Evolutionary conservation across 1,284 basidiomycete genomes (phyloP).

Genomic region (Earliella scabrosa): DNA sequence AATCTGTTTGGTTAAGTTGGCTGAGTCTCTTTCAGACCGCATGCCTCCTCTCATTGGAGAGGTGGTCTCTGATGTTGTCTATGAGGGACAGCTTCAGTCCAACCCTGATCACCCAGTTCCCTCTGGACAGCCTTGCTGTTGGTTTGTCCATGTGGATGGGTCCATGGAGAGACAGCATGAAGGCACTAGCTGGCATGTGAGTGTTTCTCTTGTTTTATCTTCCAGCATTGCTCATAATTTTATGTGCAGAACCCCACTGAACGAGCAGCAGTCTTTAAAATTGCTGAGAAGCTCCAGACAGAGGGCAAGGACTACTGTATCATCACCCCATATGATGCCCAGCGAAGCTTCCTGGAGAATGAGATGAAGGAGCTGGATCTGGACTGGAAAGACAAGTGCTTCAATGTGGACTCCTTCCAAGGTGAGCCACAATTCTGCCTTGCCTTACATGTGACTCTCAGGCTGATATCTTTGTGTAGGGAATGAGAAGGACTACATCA

Average conservation of each 20-base stretch:
- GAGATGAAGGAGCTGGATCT: constrained; percentile 41
- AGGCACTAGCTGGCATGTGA: constrained; percentile 51
- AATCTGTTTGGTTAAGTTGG: constrained; percentile 2
- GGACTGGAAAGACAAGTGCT: constrained; percentile 47
- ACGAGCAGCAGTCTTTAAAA: constrained; percentile 41
- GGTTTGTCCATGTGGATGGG: constrained; percentile 50
- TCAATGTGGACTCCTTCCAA: constrained; percentile 56
- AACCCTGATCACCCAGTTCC: constrained; percentile 38
- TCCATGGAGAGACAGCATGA: constrained; percentile 44
- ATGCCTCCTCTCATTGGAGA: constrained; percentile 80
- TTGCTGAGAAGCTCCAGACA: constrained; percentile 48
- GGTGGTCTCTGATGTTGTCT: constrained; percentile 69
- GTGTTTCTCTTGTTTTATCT: constrained; percentile 12
- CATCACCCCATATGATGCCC: constrained; percentile 62
- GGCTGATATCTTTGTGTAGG: constrained; percentile 29
- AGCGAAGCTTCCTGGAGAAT: constrained; percentile 48
- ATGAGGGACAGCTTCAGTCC: constrained; percentile 50
- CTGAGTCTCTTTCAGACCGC: constrained; percentile 51
- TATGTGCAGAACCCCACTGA: constrained; percentile 52
- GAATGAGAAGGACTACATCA: constrained; percentile 55
- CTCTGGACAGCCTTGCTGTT: constrained; percentile 34
- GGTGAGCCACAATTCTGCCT: constrained; percentile 28
- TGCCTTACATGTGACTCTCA: background rate
- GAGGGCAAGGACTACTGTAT: constrained; percentile 43
- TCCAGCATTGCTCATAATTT: constrained; percentile 19